phyloP scores from a whole-genome alignment of 2,329 filamentous ascomycete genomes.

The Mycosphaerella arachidis region DNA sequence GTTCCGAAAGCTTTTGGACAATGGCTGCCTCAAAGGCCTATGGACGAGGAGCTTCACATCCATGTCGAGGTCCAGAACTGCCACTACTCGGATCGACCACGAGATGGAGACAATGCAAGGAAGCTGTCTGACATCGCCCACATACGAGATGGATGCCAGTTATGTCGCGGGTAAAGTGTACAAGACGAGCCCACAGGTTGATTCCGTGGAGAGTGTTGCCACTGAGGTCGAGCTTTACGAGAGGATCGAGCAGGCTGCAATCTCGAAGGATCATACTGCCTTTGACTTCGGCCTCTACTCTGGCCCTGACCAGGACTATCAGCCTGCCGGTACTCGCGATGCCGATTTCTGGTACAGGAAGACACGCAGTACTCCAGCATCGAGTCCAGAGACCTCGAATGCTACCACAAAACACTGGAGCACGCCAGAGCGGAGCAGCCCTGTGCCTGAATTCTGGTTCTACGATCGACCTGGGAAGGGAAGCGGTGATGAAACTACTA shows the following conservation, averaged over 20 bases:
- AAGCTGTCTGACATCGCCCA: neutral
- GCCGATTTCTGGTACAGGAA: neutral
- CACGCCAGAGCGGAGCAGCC: neutral
- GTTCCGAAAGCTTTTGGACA: conserved; percentile 6
- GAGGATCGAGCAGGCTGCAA: neutral
- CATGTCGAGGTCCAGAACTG: neutral
- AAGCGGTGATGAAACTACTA: neutral
- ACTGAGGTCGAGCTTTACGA: neutral
- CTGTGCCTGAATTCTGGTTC: neutral
- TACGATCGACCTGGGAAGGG: neutral
- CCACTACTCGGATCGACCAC: neutral
- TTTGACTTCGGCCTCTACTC: neutral
- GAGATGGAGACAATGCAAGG: neutral
- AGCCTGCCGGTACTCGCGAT: neutral
- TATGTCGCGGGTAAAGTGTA: neutral
- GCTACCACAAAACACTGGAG: neutral
- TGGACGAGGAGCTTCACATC: neutral
- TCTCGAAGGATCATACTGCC: neutral
- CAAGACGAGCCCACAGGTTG: neutral
- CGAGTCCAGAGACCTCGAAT: neutral
- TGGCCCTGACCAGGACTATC: neutral
- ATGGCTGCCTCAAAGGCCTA: neutral
- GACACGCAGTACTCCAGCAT: neutral
- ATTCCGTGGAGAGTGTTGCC: neutral
- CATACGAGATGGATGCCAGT: neutral